phyloP scores from a whole-genome alignment of 2,329 filamentous ascomycete genomes.

The Aspergillus viridinutans region DNA sequence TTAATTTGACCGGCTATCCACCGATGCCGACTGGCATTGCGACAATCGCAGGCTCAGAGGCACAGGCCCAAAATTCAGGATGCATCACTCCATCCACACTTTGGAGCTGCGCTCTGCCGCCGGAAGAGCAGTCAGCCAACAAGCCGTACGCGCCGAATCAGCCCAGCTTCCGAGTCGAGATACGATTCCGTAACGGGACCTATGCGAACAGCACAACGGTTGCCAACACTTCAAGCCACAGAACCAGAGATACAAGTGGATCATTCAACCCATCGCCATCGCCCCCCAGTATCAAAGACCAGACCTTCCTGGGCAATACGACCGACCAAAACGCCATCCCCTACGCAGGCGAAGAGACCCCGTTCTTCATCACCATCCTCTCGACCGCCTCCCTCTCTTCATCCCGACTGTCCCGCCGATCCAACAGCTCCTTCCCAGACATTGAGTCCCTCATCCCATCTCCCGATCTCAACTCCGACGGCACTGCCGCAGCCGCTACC shows the following conservation, averaged over 20 bases:
- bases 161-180: conserved; percentile 76
- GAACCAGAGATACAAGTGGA: conserved; percentile 26
- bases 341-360: conserved; percentile 81
- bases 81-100: conserved; percentile 70
- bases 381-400: conserved; percentile 39
- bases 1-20: conserved; percentile 82
- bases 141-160: conserved; percentile 62
- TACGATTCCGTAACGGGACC: conserved; percentile 57
- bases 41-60: conserved; percentile 70
- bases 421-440: conserved; percentile 37
- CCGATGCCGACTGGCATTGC: conserved; percentile 80
- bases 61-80: conserved; percentile 57
- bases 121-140: conserved; percentile 65
- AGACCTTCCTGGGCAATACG: conserved; percentile 77
- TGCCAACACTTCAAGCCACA: conserved; percentile 31
- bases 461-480: conserved; percentile 61
- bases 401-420: conserved; percentile 34
- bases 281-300: conserved; percentile 59
- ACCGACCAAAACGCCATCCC: conserved; percentile 69
- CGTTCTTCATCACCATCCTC: conserved; percentile 79
- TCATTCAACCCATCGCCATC: conserved; percentile 43
- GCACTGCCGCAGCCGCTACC: conserved; percentile 66
- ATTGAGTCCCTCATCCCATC: conserved; percentile 57
- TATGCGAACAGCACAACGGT: conserved; percentile 60
- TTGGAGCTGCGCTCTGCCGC: conserved; percentile 84